phyloP scores from a whole-genome alignment of 176 grass and related monocot species.

The Rhynchospora tenuis region DNA sequence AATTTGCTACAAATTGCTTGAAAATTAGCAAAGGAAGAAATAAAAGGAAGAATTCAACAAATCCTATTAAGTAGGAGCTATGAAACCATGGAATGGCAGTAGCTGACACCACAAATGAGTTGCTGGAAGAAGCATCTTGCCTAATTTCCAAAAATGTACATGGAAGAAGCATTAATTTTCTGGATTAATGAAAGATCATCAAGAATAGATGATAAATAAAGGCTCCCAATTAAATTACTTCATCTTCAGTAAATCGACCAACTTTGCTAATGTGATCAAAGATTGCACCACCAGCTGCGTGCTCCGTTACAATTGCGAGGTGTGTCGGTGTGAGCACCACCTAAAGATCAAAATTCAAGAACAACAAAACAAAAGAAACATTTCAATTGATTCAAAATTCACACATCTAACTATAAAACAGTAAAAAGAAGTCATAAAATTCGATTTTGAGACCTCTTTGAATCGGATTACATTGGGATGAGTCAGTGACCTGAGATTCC shows the following conservation, averaged over 20 bases:
- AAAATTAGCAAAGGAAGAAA: conserved; percentile 21
- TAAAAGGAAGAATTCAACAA: conserved; percentile 17
- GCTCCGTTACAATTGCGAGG: conserved; percentile 84
- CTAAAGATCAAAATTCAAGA: conserved; percentile 30
- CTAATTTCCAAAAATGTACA: conserved; percentile 22
- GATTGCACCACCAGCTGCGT: conserved; percentile 57
- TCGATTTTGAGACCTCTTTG: conserved; percentile 51
- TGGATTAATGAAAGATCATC: too few relatives aligned
- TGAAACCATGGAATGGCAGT: conserved; percentile 71
- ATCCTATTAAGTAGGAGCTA: neutral
- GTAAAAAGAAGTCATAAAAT: neutral
- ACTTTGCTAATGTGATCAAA: conserved; percentile 54
- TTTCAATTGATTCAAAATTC: neutral
- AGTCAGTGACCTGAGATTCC: conserved; percentile 76
- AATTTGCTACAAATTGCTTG: conserved; percentile 90
- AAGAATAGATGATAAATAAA: too few relatives aligned
- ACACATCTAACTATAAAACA: neutral
- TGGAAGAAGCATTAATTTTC: neutral
- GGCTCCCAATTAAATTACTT: too few relatives aligned
- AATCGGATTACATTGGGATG: conserved; percentile 93
- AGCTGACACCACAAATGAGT: conserved; percentile 66
- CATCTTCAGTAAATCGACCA: conserved; percentile 56
- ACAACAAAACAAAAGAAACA: neutral
- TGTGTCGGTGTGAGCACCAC: too few relatives aligned
- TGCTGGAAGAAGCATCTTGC: conserved; percentile 87